Evolutionary conservation across 345 rosid genomes (phyloP), one percentile per base, ranked within the genome.

Genomic region (Heritiera fomes): DNA sequence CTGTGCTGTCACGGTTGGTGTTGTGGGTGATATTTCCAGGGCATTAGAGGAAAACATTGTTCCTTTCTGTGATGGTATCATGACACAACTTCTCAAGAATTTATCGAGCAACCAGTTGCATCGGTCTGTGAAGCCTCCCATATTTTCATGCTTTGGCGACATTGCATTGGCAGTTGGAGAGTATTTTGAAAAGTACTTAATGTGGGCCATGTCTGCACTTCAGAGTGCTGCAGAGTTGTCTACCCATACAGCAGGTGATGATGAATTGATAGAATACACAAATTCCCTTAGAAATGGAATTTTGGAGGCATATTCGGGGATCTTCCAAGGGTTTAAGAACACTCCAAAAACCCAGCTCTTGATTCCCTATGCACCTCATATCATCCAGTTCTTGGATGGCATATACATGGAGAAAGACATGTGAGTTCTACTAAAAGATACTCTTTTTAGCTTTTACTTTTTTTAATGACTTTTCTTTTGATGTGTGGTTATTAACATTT

Each of bases 81-180:
- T 91, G 95, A 91, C 95, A 0, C 95, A 90, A 79, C 95, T 91
- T 82, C 92, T 91, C 49, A 90, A 91, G 81, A 93, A 91, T 80
- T 82, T 91, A 77, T 91, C 95, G 20, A 91, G 95, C 85, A 91
- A 90, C 75, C 95, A 90, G 84, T 66, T 91, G 80, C 91, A 91
- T 85, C 87, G 92, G 2, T 91, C 93, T 58, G 95, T 91, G 80
- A 91, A 91, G 85, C 95, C 95, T 9, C 92, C 95, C 11, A 86
- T 91, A 65, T 88, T 91, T 86, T 91, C 95, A 6, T 86, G 92
- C 82, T 88, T 91, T 75, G 95, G 95, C 6, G 95, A 91, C 83
- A 85, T 91, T 72, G 95, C 92, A 3, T 86, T 91, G 75, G 95
- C 93, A 45, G 90, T 91, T 0, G 92, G 92, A 34, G 93, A 91